These are phyloP conservation scores for Chrysanthemum makinoi DNA, from an alignment of 129 eudicot genomes.

Conservation along the genomic window DNA sequence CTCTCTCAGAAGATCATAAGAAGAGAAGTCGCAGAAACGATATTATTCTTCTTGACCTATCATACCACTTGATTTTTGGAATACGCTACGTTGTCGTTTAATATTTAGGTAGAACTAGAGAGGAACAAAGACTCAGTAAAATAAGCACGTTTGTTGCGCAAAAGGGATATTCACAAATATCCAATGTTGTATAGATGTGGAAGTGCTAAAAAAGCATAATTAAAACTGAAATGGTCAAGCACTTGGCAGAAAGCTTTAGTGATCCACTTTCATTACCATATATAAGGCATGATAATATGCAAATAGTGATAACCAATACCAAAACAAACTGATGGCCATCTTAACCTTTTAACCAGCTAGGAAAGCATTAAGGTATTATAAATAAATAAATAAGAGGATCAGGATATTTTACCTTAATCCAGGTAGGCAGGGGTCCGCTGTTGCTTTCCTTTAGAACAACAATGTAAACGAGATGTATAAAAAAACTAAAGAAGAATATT, in stretches of 20 bases:
- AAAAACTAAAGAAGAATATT: not conserved
- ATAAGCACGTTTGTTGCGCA: constrained; percentile 20
- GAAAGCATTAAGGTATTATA: constrained; percentile 21
- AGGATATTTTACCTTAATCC: constrained; percentile 24
- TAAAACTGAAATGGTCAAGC: constrained; percentile 37
- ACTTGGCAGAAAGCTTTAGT: constrained; percentile 36
- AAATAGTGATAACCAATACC: constrained; percentile 21
- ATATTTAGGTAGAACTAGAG: not conserved
- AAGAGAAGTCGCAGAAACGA: too few species aligned
- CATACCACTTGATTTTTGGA: not conserved
- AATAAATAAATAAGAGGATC: constrained; percentile 7
- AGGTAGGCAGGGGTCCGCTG: not conserved
- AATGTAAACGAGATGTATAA: not conserved
- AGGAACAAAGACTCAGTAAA: not conserved
- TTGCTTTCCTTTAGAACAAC: constrained; percentile 2
- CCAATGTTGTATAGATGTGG: constrained; percentile 29
- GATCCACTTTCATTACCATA: constrained; percentile 32
- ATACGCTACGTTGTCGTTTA: not conserved
- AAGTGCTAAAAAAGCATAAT: constrained; percentile 21
- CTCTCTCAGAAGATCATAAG: too few species aligned
- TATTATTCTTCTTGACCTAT: too few species aligned
- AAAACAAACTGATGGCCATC: constrained; percentile 16
- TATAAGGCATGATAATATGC: constrained; percentile 14
- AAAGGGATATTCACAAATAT: constrained; percentile 10
- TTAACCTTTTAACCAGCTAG: constrained; percentile 23